phyloP scores from a whole-genome alignment of 2,329 filamentous ascomycete species.

The Beauveria australis region DNA sequence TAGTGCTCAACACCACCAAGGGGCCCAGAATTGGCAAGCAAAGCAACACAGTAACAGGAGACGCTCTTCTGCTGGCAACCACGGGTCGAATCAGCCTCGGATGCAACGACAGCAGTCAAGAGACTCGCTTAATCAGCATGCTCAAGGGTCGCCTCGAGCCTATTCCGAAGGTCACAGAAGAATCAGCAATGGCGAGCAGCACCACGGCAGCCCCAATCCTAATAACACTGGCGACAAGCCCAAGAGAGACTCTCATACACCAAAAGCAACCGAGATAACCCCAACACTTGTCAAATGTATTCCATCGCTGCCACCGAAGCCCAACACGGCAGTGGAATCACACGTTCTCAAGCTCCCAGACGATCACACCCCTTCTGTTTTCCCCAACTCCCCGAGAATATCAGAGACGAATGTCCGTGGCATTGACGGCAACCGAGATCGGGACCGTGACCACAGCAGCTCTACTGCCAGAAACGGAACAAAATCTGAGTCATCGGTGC shows the following conservation, averaged over 20 bases:
- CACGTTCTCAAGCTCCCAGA: not conserved
- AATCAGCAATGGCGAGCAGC: constrained; percentile 1
- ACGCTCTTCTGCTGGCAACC: not conserved
- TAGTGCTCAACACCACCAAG: not conserved
- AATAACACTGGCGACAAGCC: not conserved
- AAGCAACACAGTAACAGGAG: not conserved
- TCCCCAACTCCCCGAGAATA: not conserved
- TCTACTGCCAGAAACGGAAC: not conserved
- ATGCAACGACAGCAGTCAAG: constrained; percentile 1
- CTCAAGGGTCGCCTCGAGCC: not conserved
- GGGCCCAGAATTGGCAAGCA: not conserved
- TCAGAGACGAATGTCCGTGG: not conserved
- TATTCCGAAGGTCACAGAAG: not conserved
- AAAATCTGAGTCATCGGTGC: not conserved
- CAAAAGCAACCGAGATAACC: not conserved
- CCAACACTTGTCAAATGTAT: not conserved
- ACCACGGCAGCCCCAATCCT: not conserved
- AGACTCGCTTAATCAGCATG: not conserved
- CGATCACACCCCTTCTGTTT: not conserved
- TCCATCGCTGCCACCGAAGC: constrained; percentile 6
- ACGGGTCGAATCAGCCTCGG: not conserved
- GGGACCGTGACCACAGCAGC: not conserved
- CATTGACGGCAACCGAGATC: not conserved
- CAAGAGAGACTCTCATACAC: not conserved
- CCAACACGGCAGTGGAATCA: not conserved